Conservation (phyloP, 495 filamentous ascomycete species). For the Aspergillus cristatus region DNA sequence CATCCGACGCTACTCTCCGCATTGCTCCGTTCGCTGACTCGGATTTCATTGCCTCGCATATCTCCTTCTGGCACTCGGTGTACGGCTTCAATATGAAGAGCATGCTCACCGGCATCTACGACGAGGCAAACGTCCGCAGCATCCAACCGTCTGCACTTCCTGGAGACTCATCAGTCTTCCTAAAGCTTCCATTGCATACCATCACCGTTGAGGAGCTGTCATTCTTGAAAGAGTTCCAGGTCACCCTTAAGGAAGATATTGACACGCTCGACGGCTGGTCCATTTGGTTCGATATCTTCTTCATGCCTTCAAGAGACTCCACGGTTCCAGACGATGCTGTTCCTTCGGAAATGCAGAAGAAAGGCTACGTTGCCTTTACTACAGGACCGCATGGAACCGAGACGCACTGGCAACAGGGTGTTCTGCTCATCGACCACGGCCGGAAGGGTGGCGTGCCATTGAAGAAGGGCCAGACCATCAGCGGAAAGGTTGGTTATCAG, state of each 20-base stretch:
- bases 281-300: slow-evolving; percentile 60
- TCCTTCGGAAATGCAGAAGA: slow-evolving; percentile 36
- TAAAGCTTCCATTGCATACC: slow-evolving; percentile 46
- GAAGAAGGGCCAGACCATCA: slow-evolving; percentile 42
- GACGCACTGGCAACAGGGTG: slow-evolving; percentile 46
- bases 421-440: slow-evolving; percentile 38
- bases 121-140: slow-evolving; percentile 49
- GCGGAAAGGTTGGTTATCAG: slow-evolving; percentile 40
- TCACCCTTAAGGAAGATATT: slow-evolving; percentile 44
- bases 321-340: slow-evolving; percentile 33
- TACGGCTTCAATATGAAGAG: slow-evolving; percentile 49
- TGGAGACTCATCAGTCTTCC: slow-evolving; percentile 42
- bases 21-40: slow-evolving; percentile 80
- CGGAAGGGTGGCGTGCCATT: slow-evolving; percentile 23
- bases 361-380: slow-evolving; percentile 42
- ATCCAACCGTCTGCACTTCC: slow-evolving; percentile 34
- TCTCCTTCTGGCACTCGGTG: slow-evolving; percentile 62
- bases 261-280: slow-evolving; percentile 50
- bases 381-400: slow-evolving; percentile 42
- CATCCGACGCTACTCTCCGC: slow-evolving; percentile 78
- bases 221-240: slow-evolving; percentile 47
- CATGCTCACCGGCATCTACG: slow-evolving; percentile 49
- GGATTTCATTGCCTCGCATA: slow-evolving; percentile 59
- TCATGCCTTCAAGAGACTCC: slow-evolving; percentile 40
- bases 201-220: slow-evolving; percentile 47